These are phyloP conservation scores for Oropetium thomaeum DNA, from an alignment of 176 grass and related monocot genomes.

Conservation along the genomic window DNA sequence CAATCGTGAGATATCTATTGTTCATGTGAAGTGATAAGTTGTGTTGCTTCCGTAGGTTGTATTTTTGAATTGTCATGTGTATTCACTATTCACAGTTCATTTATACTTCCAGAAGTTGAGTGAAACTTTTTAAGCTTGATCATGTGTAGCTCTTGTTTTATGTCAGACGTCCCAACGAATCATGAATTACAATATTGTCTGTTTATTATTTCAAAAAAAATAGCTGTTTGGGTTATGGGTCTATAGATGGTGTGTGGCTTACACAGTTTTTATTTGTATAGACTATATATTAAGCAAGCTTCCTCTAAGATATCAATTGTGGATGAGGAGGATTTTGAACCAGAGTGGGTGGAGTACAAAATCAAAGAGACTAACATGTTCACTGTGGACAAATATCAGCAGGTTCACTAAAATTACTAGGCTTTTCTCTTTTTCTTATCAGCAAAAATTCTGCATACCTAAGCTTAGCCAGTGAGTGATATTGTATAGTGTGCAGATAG, in stretches of 20 bases:
- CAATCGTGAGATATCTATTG: constrained; percentile 58
- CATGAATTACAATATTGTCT: background rate
- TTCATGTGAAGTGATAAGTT: background rate
- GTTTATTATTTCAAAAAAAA: too few relatives aligned
- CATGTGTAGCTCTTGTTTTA: background rate
- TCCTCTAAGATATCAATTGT: constrained; percentile 56
- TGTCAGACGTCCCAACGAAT: background rate
- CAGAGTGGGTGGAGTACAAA: constrained; percentile 92
- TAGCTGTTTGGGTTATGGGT: background rate
- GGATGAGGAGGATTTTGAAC: constrained; percentile 54
- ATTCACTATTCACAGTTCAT: too few relatives aligned
- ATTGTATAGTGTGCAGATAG: constrained; percentile 71
- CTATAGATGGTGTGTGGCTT: background rate
- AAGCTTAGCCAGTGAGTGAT: constrained; percentile 14
- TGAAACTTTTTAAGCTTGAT: background rate
- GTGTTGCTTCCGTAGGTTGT: background rate
- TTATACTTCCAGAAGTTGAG: background rate
- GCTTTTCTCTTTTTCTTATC: background rate
- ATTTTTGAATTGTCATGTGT: background rate
- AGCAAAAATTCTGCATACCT: background rate
- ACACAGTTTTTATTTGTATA: constrained; percentile 27
- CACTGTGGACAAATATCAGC: constrained; percentile 92
- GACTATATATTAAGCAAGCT: constrained; percentile 88
- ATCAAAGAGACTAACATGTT: constrained; percentile 98
- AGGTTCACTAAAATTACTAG: constrained; percentile 49